Evolutionary conservation across 345 rosid species (phyloP).

Genomic region (Citrus trifoliata): DNA sequence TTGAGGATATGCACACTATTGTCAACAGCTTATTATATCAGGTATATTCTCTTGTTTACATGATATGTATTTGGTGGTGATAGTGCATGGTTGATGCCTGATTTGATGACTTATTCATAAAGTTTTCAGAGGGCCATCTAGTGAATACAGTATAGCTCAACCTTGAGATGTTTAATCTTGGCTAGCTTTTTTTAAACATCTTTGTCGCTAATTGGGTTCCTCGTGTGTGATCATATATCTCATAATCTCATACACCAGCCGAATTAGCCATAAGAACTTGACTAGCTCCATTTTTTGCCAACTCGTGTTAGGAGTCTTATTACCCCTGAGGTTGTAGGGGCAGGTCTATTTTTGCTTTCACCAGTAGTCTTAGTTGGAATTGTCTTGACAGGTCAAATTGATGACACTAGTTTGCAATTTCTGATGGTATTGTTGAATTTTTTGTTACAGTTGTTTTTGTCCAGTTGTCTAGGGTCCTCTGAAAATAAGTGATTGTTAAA

Average conservation of each 20-base stretch:
- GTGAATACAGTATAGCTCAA: neutral
- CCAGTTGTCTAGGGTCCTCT: neutral
- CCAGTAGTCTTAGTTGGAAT: neutral
- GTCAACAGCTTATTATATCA: constrained; percentile 54
- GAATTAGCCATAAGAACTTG: neutral
- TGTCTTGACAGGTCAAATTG: neutral
- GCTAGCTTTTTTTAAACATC: neutral
- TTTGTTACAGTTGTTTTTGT: neutral
- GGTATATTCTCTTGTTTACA: constrained; percentile 37
- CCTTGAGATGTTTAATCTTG: neutral
- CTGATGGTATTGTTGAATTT: neutral
- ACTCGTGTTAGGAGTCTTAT: neutral
- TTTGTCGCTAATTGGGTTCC: neutral
- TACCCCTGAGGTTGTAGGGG: neutral
- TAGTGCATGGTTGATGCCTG: neutral
- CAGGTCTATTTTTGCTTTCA: neutral
- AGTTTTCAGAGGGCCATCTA: neutral
- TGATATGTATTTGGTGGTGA: neutral
- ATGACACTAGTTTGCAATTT: too few species aligned
- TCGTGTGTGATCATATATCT: neutral
- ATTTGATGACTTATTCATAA: neutral
- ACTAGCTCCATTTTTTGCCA: neutral
- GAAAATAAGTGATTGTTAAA: neutral
- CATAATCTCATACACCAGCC: neutral
- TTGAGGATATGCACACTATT: constrained; percentile 75